Evolutionary conservation across 768 basidiomycete species (phyloP), one percentile per base, ranked within the genome.

Genomic region (Ephemerocybe angulata): DNA sequence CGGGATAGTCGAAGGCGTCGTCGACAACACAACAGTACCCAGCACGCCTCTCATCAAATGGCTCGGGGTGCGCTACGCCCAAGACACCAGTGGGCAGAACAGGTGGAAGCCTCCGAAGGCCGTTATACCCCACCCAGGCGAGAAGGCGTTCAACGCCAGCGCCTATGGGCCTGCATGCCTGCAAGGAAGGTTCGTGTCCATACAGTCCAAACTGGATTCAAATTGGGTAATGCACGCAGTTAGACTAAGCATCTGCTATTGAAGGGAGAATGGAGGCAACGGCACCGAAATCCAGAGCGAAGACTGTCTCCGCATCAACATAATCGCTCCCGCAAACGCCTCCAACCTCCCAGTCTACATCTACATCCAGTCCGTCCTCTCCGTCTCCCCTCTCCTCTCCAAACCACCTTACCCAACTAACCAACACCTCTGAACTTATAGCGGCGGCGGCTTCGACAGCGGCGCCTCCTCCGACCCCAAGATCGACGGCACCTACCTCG

Each of bases 271-370:
- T 56, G 69, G 70, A 17, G 70, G 70, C 6, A 69, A 67, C 53
- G 69, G 67, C 17, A 71, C 67, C 0, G 58, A 62, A 12, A 62
- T 75, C 15, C 76, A 76, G 40, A 68, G 67, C 48, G 63, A 68
- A 65, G 76, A 76, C 55, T 78, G 75, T 55, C 63, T 78, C 12
- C 63, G 70, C 12, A 67, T 78, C 40, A 76, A 76, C 54, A 64
- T 78, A 19, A 76, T 76, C 60, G 70, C 72, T 30, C 76, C 76
- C 6, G 49, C 60, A 28, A 67, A 69, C 47, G 74, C 72, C 1
- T 67, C 60, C 35, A 62, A 60, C 24, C 56, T 70, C 3, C 67
- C 70, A 3, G 65, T 68, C 3, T 70, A 69, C 47, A 35, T 70
- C 22, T 70, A 70, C 46, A 59, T 64, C 27, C 61, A 68, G 70